These are phyloP conservation scores for Cystoisospora suis DNA, from an alignment of 169 alveolate species.

Conservation along the genomic window DNA sequence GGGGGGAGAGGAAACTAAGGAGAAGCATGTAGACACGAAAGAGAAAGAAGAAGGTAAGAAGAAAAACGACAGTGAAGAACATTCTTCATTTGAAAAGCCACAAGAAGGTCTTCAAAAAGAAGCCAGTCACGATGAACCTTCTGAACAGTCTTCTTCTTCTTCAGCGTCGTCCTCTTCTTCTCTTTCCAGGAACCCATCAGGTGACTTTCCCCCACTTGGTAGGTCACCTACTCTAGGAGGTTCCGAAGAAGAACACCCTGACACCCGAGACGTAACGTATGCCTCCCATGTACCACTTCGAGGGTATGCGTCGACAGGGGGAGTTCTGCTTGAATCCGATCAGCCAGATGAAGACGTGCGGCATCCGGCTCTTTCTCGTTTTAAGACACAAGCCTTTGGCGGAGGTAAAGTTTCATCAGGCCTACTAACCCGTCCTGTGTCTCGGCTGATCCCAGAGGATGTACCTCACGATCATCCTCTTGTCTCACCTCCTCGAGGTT, in stretches of 20 bases:
- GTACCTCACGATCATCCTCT: too few species aligned
- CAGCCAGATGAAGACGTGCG: too few species aligned
- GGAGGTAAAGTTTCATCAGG: too few species aligned
- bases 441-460: too few species aligned
- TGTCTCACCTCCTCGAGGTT: too few species aligned
- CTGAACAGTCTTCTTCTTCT: not conserved
- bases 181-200: not conserved
- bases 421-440: too few species aligned
- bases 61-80: not conserved
- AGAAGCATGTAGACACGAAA: not conserved
- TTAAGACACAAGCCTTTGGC: too few species aligned
- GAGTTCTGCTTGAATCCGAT: not conserved
- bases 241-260: not conserved
- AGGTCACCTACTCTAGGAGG: not conserved
- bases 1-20: not conserved
- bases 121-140: too few species aligned
- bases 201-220: too few species aligned
- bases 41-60: not conserved
- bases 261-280: not conserved
- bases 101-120: too few species aligned
- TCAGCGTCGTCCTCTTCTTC: not conserved
- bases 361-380: too few species aligned
- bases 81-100: not conserved
- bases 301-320: not conserved
- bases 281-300: slow-evolving; percentile 4